Evolutionary conservation across 345 rosid genomes (phyloP), one percentile per base, ranked within the genome.

Genomic region (Brassica cretica): DNA sequence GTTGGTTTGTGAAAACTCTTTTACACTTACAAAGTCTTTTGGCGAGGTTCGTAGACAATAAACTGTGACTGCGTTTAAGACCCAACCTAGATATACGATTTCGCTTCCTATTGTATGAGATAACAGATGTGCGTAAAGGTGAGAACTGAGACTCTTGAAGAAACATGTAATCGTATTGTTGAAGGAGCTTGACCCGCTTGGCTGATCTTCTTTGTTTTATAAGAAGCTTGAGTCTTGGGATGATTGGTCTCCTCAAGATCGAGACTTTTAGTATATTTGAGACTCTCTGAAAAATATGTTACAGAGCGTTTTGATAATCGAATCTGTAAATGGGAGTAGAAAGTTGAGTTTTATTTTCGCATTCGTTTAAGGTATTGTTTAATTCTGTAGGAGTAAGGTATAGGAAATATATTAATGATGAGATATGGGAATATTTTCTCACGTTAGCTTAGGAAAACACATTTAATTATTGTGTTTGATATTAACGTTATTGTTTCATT

Each of bases 131-230:
- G 21, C 81, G 75, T 37, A 90, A 77, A 78, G 87, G 82, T 6
- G 91, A 89, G 80, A 82, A 84, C 81, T 87, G 86, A 56, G 80
- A 88, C 21, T 88, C 90, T 24, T 62, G 76, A 4, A 84, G 80
- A 70, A 84, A 84, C 68, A 72, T 73, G 70, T 79, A 76, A 24
- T 67, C 76, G 80, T 84, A 75, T 55, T 77, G 78, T n/a, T 79
- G 41, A 39, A 75, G 78, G 56, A 68, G 82, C 71, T 78, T 74
- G 58, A 82, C 70, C 44, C 80, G 76, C 75, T 78, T 75, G 5
- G 72, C 60, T 76, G 73, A 59, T 79, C 72, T 83, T 77, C 80
- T 68, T 61, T 79, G 68, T 46, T 73, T 84, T 70, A 71, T 83
- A 9, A 82, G 83, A 60, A 78, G 65, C 53, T 75, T 25, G 75